Evolutionary conservation across 768 basidiomycete species (phyloP).

Genomic region (Neoboletus magnificus): DNA sequence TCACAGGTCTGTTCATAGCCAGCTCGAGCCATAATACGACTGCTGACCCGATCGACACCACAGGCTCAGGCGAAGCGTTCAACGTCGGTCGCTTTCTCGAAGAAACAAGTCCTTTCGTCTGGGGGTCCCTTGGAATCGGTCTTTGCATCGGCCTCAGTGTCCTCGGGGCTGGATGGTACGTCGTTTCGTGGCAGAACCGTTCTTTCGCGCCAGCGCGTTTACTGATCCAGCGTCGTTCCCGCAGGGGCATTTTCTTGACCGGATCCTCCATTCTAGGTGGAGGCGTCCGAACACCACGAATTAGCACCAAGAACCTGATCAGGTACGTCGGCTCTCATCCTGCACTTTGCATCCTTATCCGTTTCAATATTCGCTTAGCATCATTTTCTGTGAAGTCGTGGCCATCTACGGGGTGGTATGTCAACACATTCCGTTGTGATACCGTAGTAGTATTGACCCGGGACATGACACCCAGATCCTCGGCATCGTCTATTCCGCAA

Average conservation of each 20-base stretch:
- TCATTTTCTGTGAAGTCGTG: constrained; percentile 99
- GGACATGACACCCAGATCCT: constrained; percentile 59
- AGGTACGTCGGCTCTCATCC: constrained; percentile 51
- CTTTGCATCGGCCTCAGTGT: constrained; percentile 93
- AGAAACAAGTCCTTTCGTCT: constrained; percentile 90
- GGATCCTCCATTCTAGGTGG: constrained; percentile 96
- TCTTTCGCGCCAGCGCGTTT: background rate
- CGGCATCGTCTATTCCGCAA: constrained; percentile 93
- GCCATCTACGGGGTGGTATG: constrained; percentile 95
- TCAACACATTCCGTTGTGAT: constrained; percentile 5
- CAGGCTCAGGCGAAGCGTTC: constrained; percentile 88
- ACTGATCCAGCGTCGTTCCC: background rate
- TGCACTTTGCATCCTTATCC: background rate
- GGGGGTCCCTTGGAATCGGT: constrained; percentile 88
- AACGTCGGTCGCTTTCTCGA: constrained; percentile 93
- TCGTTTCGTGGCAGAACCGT: background rate
- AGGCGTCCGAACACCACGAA: constrained; percentile 89
- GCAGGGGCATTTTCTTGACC: constrained; percentile 96
- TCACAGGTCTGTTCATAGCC: constrained; percentile 62
- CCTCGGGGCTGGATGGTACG: constrained; percentile 92
- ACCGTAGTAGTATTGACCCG: background rate
- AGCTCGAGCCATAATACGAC: background rate
- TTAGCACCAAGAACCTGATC: constrained; percentile 96
- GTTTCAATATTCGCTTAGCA: too few relatives aligned
- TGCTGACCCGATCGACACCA: background rate